Percentiles rank a stretch among this genome's conserved stretches.
These are phyloP conservation scores for Aspergillus intermedius DNA, from an alignment of 2,329 filamentous ascomycete genomes.

Conservation along the genomic window DNA sequence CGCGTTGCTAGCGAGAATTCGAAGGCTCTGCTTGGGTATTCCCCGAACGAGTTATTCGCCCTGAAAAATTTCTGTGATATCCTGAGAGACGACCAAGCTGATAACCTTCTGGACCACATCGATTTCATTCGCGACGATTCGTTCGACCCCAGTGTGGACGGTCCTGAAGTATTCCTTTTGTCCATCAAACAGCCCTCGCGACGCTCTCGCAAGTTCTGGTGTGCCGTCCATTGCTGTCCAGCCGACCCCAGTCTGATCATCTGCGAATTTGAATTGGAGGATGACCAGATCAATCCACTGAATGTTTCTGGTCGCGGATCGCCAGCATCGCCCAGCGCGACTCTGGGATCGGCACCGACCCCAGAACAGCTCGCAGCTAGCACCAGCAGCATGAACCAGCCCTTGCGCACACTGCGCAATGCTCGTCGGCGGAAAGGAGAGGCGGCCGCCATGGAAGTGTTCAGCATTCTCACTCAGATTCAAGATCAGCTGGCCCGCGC, in stretches of 20 bases:
- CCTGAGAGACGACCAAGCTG: slow-evolving; percentile 72
- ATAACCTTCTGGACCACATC: slow-evolving; percentile 77
- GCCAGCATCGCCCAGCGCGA: slow-evolving; percentile 42
- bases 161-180: slow-evolving; percentile 79
- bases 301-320: slow-evolving; percentile 13
- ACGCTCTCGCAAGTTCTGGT: slow-evolving; percentile 68
- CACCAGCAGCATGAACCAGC: slow-evolving; percentile 67
- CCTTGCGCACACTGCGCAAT: slow-evolving; percentile 67
- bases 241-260: slow-evolving; percentile 65
- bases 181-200: slow-evolving; percentile 57
- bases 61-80: slow-evolving; percentile 76
- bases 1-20: slow-evolving; percentile 79
- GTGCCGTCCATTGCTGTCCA: slow-evolving; percentile 71
- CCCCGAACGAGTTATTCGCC: slow-evolving; percentile 67
- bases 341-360: slow-evolving; percentile 65
- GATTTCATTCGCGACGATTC: slow-evolving; percentile 83
- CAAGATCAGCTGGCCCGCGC: slow-evolving; percentile 70
- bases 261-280: slow-evolving; percentile 83
- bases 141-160: slow-evolving; percentile 65
- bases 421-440: slow-evolving; percentile 70
- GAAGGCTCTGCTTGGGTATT: slow-evolving; percentile 65
- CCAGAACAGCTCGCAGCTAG: slow-evolving; percentile 68
- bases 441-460: slow-evolving; percentile 83
- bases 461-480: slow-evolving; percentile 87
- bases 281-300: slow-evolving; percentile 57